Base-by-base conservation (phyloP, 495 filamentous ascomycete species). In the Lichenothelia convexa region DNA sequence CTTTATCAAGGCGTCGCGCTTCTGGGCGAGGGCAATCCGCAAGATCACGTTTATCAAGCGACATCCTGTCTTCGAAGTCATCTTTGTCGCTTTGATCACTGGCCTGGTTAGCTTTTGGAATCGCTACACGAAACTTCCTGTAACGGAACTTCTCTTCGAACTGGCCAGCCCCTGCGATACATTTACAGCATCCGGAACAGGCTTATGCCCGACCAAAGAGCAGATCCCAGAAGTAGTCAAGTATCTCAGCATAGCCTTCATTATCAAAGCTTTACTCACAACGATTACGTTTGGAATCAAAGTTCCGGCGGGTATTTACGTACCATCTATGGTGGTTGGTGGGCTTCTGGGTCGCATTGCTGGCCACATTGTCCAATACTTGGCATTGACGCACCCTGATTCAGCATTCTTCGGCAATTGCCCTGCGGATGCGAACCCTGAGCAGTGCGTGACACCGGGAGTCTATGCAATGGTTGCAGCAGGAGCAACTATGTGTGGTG, bases 291-390 rank as follows among this genome's bases (percentile, higher is more conserved):
- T 93, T 51, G 85, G 85, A 1, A 83, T 92, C 50, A 97, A 97
- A 57, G 76, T 94, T 2, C 89, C 89, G 7, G 83, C 85, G 2
- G 89, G 89, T 21, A 94, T 97, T 42, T 97, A 95, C 46, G 86
- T 97, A 0, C 89, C 89, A 3, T 91, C 83, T 45, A 97, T 97
- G 89, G 89, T 97, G 21, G 83, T 93, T 32, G 89, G 89, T 39
- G 89, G 89, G 50, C 62, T 97, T 27, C 75, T 92, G 64, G 89
- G 89, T 21, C 78, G 89, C 2, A 71, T 84, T 12, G 73, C 93
- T 34, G 89, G 89, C 1, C 85, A 94, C 49, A 45, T 72, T 7
- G 77, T 92, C 0, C 89, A 97, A 51, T 89, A 83, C 56, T 53
- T 80, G 30, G 80, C 80, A 9, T 61, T 82, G 34, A 68, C 68